These are phyloP conservation scores for Trichoderma sp. DNA, from an alignment of 2,329 filamentous ascomycete species.

Conservation along the genomic window DNA sequence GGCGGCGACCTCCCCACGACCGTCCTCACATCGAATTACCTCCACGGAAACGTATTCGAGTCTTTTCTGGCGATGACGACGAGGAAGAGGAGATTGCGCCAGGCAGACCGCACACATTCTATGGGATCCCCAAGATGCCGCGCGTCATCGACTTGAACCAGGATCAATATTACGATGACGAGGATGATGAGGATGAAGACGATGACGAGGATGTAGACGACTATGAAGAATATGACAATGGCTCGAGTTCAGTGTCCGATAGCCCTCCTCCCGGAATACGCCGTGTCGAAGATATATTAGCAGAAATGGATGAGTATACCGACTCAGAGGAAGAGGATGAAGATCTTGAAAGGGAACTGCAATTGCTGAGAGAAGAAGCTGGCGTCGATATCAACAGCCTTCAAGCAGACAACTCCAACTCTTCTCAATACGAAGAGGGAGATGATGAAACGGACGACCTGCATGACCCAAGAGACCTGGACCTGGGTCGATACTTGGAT, in stretches of 20 bases:
- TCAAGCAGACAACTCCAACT: neutral
- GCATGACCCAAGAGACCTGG: constrained; percentile 25
- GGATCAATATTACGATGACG: constrained; percentile 24
- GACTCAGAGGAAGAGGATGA: constrained; percentile 10
- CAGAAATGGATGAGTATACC: neutral
- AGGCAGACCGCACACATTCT: no score
- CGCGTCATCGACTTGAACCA: constrained; percentile 30
- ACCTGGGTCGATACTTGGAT: constrained; percentile 24
- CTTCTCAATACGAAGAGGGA: constrained; percentile 24
- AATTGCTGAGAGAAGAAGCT: neutral
- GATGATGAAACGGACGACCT: constrained; percentile 22
- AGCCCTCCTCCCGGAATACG: neutral
- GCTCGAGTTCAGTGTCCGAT: neutral
- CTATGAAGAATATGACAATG: neutral
- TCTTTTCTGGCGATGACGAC: constrained; percentile 44
- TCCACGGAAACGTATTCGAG: constrained; percentile 67
- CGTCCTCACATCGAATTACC: constrained; percentile 72
- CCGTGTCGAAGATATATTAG: neutral
- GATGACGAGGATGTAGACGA: constrained; percentile 26
- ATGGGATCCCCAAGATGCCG: neutral
- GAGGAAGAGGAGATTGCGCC: constrained; percentile 34
- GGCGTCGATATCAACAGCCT: neutral
- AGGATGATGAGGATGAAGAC: constrained; percentile 24
- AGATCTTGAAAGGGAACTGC: constrained; percentile 1
- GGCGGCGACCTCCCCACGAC: constrained; percentile 58